Percentiles rank a stretch among this genome's conserved stretches.
phyloP scores from a whole-genome alignment of 2,329 filamentous ascomycete species.

The Albifimbria verrucaria region DNA sequence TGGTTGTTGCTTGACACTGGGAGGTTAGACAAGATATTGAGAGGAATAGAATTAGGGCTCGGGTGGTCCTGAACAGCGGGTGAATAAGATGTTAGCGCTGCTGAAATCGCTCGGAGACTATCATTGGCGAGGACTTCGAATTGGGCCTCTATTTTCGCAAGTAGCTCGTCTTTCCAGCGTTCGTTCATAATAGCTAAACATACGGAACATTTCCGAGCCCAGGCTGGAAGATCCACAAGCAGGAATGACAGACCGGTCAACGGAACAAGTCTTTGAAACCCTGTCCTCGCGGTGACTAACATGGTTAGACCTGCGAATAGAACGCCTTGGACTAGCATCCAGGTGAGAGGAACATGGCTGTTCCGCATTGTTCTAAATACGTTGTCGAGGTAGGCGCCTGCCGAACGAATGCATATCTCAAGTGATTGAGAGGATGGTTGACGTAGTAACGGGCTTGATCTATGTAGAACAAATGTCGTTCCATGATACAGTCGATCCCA shows the following conservation, averaged over 20 bases:
- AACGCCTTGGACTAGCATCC: slow-evolving; percentile 10
- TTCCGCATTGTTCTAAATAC: background rate
- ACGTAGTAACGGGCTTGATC: slow-evolving; percentile 7
- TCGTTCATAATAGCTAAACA: slow-evolving; percentile 8
- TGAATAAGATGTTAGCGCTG: background rate
- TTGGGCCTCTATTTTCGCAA: slow-evolving; percentile 5
- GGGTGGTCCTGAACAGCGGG: background rate
- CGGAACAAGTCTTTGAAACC: background rate
- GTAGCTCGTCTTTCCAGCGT: slow-evolving; percentile 6
- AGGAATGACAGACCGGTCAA: slow-evolving; percentile 2
- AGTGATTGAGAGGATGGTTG: background rate
- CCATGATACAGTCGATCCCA: slow-evolving; percentile 9
- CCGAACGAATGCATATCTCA: background rate
- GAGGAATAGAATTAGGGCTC: background rate
- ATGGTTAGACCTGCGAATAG: slow-evolving; percentile 9
- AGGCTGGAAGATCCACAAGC: slow-evolving; percentile 6
- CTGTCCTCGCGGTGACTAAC: slow-evolving; percentile 5
- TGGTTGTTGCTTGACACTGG: background rate
- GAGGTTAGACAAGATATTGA: background rate
- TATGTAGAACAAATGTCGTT: slow-evolving; percentile 8
- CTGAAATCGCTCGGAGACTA: background rate
- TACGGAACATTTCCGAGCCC: slow-evolving; percentile 7
- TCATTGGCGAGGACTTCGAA: slow-evolving; percentile 6
- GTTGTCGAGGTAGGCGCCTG: slow-evolving; percentile 2
- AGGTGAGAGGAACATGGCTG: slow-evolving; percentile 6